Evolutionary conservation across 2,329 filamentous ascomycete species (phyloP), one percentile per base, ranked within the genome.

Genomic region (Sclerotinia sclerotiorum): DNA sequence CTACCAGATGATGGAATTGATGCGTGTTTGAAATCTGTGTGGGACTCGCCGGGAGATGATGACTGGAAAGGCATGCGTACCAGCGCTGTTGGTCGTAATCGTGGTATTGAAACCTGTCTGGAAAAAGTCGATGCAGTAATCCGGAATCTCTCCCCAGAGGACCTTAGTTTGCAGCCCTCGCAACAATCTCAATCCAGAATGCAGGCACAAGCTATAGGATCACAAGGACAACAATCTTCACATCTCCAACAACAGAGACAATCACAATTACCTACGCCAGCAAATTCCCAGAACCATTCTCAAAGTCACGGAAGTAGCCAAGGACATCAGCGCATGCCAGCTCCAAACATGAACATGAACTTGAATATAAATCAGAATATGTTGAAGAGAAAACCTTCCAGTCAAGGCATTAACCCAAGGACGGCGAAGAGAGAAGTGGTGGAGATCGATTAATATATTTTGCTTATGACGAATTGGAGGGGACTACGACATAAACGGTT

Each of bases 61-160:
- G 79, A 79, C 27, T 86, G 84, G 82, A 77, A 78, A 51, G 84
- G 84, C 1, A 80, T 87, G 58, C 74, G 76, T 48, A 80, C 78
- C 4, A 80, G 84, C 65, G 84, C 82, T 2, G 84, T 83, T 8
- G 82, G 80, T 7, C 77, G 75, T 70, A 77, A 78, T 42, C 75
- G 78, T 44, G 77, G 77, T 32, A 78, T 83, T 42, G 81, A 82
- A 67, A 77, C 72, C 19, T 67, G 75, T 54, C 51, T 78, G 21
- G 52, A 58, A 11, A 75, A 74, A 54, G 21, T 77, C 24, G 74
- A 78, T 60, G 72, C 74, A 29, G 68, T 73, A 19, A 65, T 78
- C 19, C 66, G 72, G 57, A 68, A 56, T 32, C 71, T 76, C 49
- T 71, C 66, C 27, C 67, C 51, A 42, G 27, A 68, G 49, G 65